These are phyloP conservation scores for Phylloporus arenicola DNA, from an alignment of 768 basidiomycete species.

Conservation along the genomic window DNA sequence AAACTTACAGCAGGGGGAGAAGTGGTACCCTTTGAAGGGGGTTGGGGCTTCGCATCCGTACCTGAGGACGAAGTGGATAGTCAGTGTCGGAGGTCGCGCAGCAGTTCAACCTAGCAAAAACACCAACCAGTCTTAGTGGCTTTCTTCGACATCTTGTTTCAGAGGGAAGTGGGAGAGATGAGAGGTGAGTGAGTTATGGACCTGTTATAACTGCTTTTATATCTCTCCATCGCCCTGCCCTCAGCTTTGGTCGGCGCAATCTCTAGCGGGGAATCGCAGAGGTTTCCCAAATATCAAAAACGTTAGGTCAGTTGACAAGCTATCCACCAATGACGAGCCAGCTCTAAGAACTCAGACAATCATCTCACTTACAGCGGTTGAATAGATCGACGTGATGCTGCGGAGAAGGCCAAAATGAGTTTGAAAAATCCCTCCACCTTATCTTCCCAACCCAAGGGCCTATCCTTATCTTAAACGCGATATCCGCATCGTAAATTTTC, in stretches of 20 bases:
- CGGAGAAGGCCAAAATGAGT: conserved; percentile 11
- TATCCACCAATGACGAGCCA: conserved; percentile 6
- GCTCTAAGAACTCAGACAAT: conserved; percentile 3
- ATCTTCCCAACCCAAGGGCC: conserved; percentile 18
- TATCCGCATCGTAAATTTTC: background rate
- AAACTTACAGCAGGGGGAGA: conserved; percentile 17
- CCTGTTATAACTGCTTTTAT: conserved; percentile 17
- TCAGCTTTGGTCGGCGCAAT: conserved; percentile 18
- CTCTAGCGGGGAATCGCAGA: conserved; percentile 4
- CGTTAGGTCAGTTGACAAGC: background rate
- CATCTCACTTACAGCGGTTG: background rate
- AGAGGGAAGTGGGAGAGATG: background rate
- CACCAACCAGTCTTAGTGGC: conserved; percentile 20
- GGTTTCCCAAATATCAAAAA: conserved; percentile 6
- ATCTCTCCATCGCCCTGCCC: conserved; percentile 23
- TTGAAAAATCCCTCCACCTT: conserved; percentile 5
- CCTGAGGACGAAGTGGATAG: conserved; percentile 1
- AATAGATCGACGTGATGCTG: conserved; percentile 12
- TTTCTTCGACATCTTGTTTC: conserved; percentile 24
- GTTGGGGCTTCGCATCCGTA: conserved; percentile 11
- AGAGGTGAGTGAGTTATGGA: background rate
- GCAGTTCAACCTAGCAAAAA: conserved; percentile 11
- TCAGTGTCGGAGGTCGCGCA: conserved; percentile 8
- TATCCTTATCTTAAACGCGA: conserved; percentile 20
- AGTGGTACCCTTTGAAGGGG: conserved; percentile 19